Conservation (phyloP, 352 stramenopile genomes). For the Pythium insidiosum region DNA sequence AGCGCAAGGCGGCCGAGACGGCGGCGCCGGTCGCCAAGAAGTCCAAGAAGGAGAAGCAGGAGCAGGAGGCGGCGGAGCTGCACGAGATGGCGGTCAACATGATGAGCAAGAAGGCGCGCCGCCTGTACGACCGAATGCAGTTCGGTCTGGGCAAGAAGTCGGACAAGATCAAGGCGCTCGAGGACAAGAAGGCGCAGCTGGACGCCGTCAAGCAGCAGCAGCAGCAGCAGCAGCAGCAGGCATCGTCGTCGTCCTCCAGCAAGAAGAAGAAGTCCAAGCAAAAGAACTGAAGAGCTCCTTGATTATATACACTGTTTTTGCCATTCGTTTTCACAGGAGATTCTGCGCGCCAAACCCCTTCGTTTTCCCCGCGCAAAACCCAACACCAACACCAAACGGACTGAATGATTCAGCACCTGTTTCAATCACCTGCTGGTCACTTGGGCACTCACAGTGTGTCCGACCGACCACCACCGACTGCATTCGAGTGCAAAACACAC, state of each 20-base stretch:
- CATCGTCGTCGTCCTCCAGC: too few relatives aligned
- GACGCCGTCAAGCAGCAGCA: constrained; percentile 51
- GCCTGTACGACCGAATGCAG: constrained; percentile 89
- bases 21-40: constrained; percentile 26
- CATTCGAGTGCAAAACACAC: too few relatives aligned
- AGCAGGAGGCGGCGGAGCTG: constrained; percentile 71
- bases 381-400: too few relatives aligned
- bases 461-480: constrained; percentile 1
- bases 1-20: constrained; percentile 33
- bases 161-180: constrained; percentile 78
- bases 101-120: constrained; percentile 92
- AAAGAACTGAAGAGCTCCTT: too few relatives aligned
- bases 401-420: too few relatives aligned
- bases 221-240: too few relatives aligned
- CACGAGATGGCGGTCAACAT: constrained; percentile 86
- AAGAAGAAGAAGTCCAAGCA: too few relatives aligned
- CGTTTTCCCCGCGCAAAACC: too few relatives aligned
- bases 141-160: constrained; percentile 85
- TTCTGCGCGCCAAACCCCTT: too few relatives aligned
- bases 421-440: too few relatives aligned
- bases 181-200: constrained; percentile 70
- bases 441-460: neutral
- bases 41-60: constrained; percentile 71
- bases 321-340: too few relatives aligned
- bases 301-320: neutral